Evolutionary conservation across 1,284 basidiomycete genomes (phyloP).

Genomic region (Agaricales sp.): DNA sequence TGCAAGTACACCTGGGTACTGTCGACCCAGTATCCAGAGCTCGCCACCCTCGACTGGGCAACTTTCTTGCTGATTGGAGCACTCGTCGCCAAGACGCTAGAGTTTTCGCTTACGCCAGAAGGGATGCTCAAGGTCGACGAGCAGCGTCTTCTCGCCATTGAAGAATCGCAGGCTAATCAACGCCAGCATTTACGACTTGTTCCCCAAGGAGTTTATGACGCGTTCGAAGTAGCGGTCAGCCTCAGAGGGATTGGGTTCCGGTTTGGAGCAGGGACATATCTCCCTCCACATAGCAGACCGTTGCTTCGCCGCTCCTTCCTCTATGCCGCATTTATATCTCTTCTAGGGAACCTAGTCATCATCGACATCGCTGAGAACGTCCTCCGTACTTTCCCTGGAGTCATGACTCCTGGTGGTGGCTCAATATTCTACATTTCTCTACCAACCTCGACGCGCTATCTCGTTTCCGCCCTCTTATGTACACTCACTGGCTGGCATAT

Average conservation of each 20-base stretch:
- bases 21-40: neutral
- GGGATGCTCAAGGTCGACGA: neutral
- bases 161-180: neutral
- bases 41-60: neutral
- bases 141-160: neutral
- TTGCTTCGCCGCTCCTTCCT: neutral
- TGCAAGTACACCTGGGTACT: neutral
- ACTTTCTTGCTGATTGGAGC: neutral
- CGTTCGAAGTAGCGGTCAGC: neutral
- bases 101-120: neutral
- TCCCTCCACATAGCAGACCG: neutral
- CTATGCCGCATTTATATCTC: neutral
- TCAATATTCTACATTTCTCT: neutral
- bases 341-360: neutral
- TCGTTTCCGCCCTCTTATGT: constrained; percentile 19
- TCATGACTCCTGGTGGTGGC: constrained; percentile 23
- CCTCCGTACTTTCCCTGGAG: constrained; percentile 47
- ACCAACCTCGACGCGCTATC: neutral
- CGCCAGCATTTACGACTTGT: neutral
- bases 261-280: neutral
- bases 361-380: constrained; percentile 31
- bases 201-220: neutral
- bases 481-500: constrained; percentile 16
- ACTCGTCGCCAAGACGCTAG: neutral
- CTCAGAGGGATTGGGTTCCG: neutral